Evolutionary conservation across 2,329 filamentous ascomycete species (phyloP).

Genomic region (Diaporthe sp.): DNA sequence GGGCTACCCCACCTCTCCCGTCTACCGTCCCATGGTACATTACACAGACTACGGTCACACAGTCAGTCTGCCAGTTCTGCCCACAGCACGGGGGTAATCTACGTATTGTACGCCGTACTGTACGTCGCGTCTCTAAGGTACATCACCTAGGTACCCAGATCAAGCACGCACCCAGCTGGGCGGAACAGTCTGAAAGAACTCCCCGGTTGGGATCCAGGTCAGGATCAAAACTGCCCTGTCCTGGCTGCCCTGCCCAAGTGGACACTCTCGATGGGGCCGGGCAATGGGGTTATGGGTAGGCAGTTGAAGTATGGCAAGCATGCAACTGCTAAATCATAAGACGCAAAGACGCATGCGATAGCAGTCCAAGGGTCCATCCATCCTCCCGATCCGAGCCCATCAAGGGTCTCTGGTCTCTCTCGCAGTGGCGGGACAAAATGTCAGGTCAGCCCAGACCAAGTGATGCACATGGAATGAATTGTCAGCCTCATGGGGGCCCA

Average conservation of each 20-base stretch:
- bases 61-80: too few relatives aligned
- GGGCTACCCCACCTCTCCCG: conserved; percentile 24
- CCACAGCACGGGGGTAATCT: background rate
- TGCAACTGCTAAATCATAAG: too few relatives aligned
- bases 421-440: background rate
- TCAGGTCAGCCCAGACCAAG: background rate
- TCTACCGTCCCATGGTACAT: background rate
- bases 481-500: conserved; percentile 16
- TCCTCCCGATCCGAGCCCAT: background rate
- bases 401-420: conserved; percentile 9
- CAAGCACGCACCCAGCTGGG: conserved; percentile 10
- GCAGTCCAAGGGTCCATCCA: conserved; percentile 6
- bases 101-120: background rate
- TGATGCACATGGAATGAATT: background rate
- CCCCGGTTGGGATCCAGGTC: conserved; percentile 21
- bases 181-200: conserved; percentile 32
- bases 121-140: too few relatives aligned
- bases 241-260: conserved; percentile 10
- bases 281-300: background rate
- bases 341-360: background rate
- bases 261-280: background rate
- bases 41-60: background rate
- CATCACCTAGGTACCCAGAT: background rate
- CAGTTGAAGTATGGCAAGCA: background rate
- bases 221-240: background rate